These are phyloP conservation scores for Phylloboletellus chloephorus DNA, from an alignment of 1,284 basidiomycete genomes.

Conservation along the genomic window DNA sequence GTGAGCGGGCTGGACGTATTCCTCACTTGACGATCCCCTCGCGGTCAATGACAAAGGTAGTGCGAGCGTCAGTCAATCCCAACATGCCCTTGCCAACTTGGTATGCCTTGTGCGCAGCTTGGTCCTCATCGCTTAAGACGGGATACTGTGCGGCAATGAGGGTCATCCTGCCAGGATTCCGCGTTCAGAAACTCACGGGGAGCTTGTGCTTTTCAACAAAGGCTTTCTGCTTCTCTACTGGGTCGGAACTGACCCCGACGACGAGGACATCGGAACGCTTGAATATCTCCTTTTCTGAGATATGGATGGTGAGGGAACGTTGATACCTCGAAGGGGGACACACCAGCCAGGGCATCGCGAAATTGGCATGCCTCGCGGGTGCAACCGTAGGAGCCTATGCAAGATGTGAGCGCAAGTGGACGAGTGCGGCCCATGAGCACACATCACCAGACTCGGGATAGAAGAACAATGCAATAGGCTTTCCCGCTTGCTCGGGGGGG, in stretches of 20 bases:
- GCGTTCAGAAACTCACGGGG: constrained; percentile 39
- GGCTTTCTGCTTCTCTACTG: constrained; percentile 62
- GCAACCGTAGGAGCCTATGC: constrained; percentile 63
- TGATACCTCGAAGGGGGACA: constrained; percentile 17
- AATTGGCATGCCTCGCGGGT: constrained; percentile 77
- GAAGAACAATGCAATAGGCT: constrained; percentile 68
- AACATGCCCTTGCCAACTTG: constrained; percentile 58
- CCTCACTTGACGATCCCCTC: constrained; percentile 58
- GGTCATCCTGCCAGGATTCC: not conserved
- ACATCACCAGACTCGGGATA: constrained; percentile 55
- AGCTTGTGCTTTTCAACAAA: constrained; percentile 72
- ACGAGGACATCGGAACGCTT: constrained; percentile 58
- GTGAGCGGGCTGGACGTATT: not conserved
- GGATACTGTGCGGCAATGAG: constrained; percentile 48
- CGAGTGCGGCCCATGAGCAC: not conserved
- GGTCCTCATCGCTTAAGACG: constrained; percentile 64
- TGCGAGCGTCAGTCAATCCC: constrained; percentile 59
- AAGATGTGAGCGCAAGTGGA: constrained; percentile 7
- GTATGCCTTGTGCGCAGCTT: constrained; percentile 58
- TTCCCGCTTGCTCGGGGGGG: constrained; percentile 40
- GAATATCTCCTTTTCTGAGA: constrained; percentile 60
- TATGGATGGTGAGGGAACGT: not conserved
- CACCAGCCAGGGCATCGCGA: constrained; percentile 66
- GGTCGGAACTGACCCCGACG: constrained; percentile 66
- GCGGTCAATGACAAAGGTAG: constrained; percentile 71